Base-by-base conservation (phyloP, 306 rosid species). In the Canavalia ensiformis region DNA sequence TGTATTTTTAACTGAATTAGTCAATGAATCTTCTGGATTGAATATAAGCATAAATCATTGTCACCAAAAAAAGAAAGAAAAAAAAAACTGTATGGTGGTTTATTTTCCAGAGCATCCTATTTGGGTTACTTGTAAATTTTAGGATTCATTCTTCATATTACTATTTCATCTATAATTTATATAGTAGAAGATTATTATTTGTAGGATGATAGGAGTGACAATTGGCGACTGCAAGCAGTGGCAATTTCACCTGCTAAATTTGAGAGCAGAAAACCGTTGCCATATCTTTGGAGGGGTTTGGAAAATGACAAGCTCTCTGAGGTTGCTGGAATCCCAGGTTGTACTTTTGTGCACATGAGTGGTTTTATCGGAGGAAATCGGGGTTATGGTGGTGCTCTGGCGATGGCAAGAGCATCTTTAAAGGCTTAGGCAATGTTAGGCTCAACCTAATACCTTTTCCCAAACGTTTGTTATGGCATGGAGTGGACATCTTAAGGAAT, bases 361-460 rank as follows among this genome's bases (percentile, higher is more conserved):
- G 92, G 94, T 58, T 90, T 88, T 83, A 87, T 88, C 52, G 92
- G 90, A 66, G 94, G 90, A 85, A 90, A 88, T 76, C 62, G 1
- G 68, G 86, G 81, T 68, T 87, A 83, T 73, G 88, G 83, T 3
- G 90, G 94, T 1, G 89, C 86, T 81, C 83, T 86, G 51, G 79
- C 90, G 5, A 88, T 90, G 94, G 91, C 91, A 13, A 80, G 82
- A 82, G 85, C 81, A 51, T 84, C 90, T 50, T 77, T 88, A 66
- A 81, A 72, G 55, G 87, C 81, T 55, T 83, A 87, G 81, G 63
- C 45, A 56, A 58, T 58, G 75, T 50, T 31, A 81, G 46, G 49
- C 72, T 77, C 46, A 73, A 56, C 45, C 30, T n/a, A 41, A 60
- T 75, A 13, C 70, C 68, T 65, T 70, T 62, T 58, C 35, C 7